Evolutionary conservation across 2,329 filamentous ascomycete species (phyloP).

Genomic region (Thielaviopsis musarum): DNA sequence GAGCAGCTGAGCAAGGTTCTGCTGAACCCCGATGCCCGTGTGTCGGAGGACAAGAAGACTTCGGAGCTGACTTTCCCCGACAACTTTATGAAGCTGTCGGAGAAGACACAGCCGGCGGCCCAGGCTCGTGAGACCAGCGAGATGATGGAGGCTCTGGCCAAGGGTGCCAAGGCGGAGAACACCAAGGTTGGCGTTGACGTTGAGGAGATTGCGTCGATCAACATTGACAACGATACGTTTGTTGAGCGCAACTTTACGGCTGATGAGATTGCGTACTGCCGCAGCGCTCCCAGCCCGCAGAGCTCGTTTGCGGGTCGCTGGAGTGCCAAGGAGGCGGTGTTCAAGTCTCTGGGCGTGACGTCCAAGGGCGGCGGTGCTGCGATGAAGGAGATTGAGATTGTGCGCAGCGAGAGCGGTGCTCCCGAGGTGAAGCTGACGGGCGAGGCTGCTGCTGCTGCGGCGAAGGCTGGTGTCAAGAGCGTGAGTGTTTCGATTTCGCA

Average conservation of each 20-base stretch:
- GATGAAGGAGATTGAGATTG: slow-evolving; percentile 88
- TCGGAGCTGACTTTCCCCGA: slow-evolving; percentile 57
- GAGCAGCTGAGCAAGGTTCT: slow-evolving; percentile 75
- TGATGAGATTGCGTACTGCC: slow-evolving; percentile 74
- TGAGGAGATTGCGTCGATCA: slow-evolving; percentile 72
- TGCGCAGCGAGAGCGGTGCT: slow-evolving; percentile 62
- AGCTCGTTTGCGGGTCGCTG: slow-evolving; percentile 89
- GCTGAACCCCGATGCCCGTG: slow-evolving; percentile 84
- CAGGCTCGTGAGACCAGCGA: slow-evolving; percentile 49
- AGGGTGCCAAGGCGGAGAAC: slow-evolving; percentile 41
- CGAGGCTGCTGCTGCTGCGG: slow-evolving; percentile 66
- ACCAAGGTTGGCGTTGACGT: slow-evolving; percentile 89
- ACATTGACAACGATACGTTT: slow-evolving; percentile 88
- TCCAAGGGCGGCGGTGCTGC: slow-evolving; percentile 79
- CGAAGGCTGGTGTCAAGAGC: slow-evolving; percentile 70
- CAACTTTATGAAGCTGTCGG: slow-evolving; percentile 48
- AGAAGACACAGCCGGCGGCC: slow-evolving; percentile 33
- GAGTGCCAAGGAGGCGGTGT: slow-evolving; percentile 97
- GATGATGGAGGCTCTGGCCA: slow-evolving; percentile 62
- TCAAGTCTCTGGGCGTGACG: slow-evolving; percentile 83
- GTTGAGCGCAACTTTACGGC: slow-evolving; percentile 86
- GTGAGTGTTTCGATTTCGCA: slow-evolving; percentile 93
- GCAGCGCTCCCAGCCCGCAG: slow-evolving; percentile 58
- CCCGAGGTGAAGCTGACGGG: slow-evolving; percentile 79
- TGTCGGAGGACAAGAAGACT: slow-evolving; percentile 72